phyloP scores from a whole-genome alignment of 169 alveolate species.

The Babesia ovis region DNA sequence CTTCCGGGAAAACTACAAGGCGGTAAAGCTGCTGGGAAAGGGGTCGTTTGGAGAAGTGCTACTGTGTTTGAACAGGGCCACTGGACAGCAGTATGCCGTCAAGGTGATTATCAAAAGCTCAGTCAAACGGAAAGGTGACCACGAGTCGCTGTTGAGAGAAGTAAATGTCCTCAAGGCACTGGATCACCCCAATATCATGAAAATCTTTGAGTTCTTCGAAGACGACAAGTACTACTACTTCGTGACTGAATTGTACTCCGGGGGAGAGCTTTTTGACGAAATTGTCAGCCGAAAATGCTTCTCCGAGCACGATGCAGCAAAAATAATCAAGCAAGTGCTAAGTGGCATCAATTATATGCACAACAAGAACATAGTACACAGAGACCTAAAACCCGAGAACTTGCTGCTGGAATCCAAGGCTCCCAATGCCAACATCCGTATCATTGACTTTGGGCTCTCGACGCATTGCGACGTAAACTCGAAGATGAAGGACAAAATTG shows the following conservation, averaged over 20 bases:
- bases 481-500: constrained; percentile 91
- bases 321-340: constrained; percentile 87
- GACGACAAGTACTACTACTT: constrained; percentile 85
- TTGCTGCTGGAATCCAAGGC: constrained; percentile 85
- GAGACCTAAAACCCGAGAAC: constrained; percentile 89
- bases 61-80: constrained; percentile 83
- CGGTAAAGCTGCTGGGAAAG: constrained; percentile 86
- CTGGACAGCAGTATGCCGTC: constrained; percentile 88
- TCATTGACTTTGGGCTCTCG: constrained; percentile 94
- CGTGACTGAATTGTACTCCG: constrained; percentile 90
- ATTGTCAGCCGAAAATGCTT: constrained; percentile 87
- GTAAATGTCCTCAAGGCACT: constrained; percentile 83
- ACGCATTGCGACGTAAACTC: constrained; percentile 85
- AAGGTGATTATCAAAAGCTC: constrained; percentile 87
- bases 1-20: constrained; percentile 83
- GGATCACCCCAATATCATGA: constrained; percentile 90
- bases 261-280: constrained; percentile 94
- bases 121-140: constrained; percentile 84
- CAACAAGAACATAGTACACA: constrained; percentile 85
- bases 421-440: constrained; percentile 85
- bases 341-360: constrained; percentile 91
- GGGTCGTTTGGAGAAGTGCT: constrained; percentile 92
- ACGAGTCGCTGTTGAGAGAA: constrained; percentile 82
- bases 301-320: constrained; percentile 91
- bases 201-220: constrained; percentile 87